phyloP scores from a whole-genome alignment of 2,329 filamentous ascomycete species.

The Capronia americana region DNA sequence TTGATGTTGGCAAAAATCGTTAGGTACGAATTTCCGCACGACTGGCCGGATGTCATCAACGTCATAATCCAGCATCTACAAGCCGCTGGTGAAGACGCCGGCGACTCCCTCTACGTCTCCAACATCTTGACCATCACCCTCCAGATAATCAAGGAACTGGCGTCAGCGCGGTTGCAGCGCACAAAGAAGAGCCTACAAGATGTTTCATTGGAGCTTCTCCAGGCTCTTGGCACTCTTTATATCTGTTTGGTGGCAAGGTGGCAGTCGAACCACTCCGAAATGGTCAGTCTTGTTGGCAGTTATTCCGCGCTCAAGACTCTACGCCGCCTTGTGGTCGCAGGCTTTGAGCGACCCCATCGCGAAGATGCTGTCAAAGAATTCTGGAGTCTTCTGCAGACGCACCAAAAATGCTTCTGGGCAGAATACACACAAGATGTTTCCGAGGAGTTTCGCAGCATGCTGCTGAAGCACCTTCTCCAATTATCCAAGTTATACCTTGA shows the following conservation, averaged over 20 bases:
- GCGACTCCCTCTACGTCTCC: conserved; percentile 27
- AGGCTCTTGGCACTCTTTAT: conserved; percentile 79
- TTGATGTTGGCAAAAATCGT: conserved; percentile 86
- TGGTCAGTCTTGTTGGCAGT: conserved; percentile 72
- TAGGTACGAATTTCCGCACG: conserved; percentile 83
- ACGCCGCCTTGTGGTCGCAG: conserved; percentile 76
- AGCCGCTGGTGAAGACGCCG: conserved; percentile 26
- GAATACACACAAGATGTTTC: conserved; percentile 62
- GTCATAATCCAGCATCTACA: conserved; percentile 49
- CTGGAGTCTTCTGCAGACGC: conserved; percentile 78
- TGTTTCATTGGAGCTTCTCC: conserved; percentile 82
- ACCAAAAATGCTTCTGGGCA: conserved; percentile 77
- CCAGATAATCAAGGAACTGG: conserved; percentile 87
- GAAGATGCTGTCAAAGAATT: conserved; percentile 77
- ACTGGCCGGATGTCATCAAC: conserved; percentile 67
- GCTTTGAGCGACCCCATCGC: conserved; percentile 84
- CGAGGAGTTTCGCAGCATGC: conserved; percentile 62
- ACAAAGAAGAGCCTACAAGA: conserved; percentile 79
- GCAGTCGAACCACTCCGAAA: conserved; percentile 58
- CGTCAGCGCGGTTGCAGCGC: conserved; percentile 75
- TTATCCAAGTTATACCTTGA: conserved; percentile 90
- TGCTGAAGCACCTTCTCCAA: conserved; percentile 89
- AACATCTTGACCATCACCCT: conserved; percentile 59
- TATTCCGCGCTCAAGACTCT: conserved; percentile 73
- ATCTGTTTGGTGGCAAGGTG: conserved; percentile 68